Conservation (phyloP, 495 filamentous ascomycete genomes). For the Recurvomyces mirabilis region DNA sequence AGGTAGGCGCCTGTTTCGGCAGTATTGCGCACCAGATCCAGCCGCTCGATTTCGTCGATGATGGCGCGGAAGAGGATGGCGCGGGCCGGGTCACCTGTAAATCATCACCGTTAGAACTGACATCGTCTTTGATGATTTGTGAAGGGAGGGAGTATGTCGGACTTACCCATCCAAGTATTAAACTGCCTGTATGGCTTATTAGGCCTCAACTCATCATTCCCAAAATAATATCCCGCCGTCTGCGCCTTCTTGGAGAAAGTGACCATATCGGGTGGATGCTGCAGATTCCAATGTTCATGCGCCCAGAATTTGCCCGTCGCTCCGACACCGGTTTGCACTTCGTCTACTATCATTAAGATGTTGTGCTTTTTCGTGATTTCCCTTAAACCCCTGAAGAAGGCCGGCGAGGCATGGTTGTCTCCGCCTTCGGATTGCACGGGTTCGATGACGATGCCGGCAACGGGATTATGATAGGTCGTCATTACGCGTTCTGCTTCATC, state of each 20-base stretch:
- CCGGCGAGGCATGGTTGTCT: constrained; percentile 92
- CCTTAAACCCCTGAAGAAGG: constrained; percentile 84
- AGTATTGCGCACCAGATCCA: constrained; percentile 72
- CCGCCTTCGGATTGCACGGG: constrained; percentile 97
- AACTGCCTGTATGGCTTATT: constrained; percentile 99
- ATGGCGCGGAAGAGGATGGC: constrained; percentile 89
- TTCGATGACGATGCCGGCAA: constrained; percentile 81
- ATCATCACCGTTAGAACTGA: too few species aligned
- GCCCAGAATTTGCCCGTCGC: constrained; percentile 98
- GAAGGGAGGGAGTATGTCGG: too few species aligned
- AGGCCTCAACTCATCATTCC: constrained; percentile 74
- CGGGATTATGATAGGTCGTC: constrained; percentile 72
- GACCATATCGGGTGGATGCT: constrained; percentile 87
- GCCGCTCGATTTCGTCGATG: constrained; percentile 73
- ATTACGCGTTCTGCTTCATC: constrained; percentile 82
- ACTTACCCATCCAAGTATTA: constrained; percentile 94
- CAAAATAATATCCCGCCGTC: constrained; percentile 94
- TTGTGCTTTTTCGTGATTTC: constrained; percentile 74
- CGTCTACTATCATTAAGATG: constrained; percentile 91
- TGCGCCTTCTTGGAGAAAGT: constrained; percentile 99
- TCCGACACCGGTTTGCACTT: constrained; percentile 95
- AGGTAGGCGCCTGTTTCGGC: constrained; percentile 75
- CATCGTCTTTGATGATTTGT: too few species aligned
- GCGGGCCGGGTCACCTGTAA: constrained; percentile 57
- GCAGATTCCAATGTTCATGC: constrained; percentile 91